Evolutionary conservation across 2,329 filamentous ascomycete genomes (phyloP), one percentile per base, ranked within the genome.

Genomic region (Colletotrichum plurivorum): DNA sequence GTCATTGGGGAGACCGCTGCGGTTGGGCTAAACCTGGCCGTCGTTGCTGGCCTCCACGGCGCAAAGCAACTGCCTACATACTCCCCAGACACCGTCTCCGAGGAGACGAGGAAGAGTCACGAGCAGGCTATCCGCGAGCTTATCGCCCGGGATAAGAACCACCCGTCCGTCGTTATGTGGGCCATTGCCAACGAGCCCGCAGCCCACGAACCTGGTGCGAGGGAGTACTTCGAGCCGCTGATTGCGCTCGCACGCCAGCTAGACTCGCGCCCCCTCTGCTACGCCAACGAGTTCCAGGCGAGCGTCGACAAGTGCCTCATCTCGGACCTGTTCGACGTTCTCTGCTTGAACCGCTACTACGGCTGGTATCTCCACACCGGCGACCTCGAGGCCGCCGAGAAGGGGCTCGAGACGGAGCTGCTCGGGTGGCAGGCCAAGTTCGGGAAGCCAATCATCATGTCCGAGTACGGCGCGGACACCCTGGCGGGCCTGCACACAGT

Each of bases 391-490:
- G 60, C 65, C 3, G 76, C 76, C 2, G 75, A 76, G 51, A 46
- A 41, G 0, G 72, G 41, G 2, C 71, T 78, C 1, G 71, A 73
- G 27, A 58, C 67, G 27, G 76, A 78, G 41, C 41, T 78, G 0
- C 43, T 48, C 1, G 71, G 68, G 1, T 77, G 76, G 75, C 57
- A 73, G 54, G 43, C 60, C 12, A 76, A 73, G 20, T 76, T 73
- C 20, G 52, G 71, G 5, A 76, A 76, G 63, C 76, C 76, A 0
- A 78, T 78, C 20, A 66, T 78, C 31, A 75, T 78, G 66, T 67
- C 71, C 2, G 76, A 78, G 63, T 78, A 78, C 22, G 76, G 77
- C 0, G 76, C 74, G 0, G 77, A 78, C 53, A 75, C 75, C 0
- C 18, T 76, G 4, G 67, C 76, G 0, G 77, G 77, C 0, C 51